Conservation (phyloP, 495 filamentous ascomycete species). For the Hypomontagnella monticulosa region DNA sequence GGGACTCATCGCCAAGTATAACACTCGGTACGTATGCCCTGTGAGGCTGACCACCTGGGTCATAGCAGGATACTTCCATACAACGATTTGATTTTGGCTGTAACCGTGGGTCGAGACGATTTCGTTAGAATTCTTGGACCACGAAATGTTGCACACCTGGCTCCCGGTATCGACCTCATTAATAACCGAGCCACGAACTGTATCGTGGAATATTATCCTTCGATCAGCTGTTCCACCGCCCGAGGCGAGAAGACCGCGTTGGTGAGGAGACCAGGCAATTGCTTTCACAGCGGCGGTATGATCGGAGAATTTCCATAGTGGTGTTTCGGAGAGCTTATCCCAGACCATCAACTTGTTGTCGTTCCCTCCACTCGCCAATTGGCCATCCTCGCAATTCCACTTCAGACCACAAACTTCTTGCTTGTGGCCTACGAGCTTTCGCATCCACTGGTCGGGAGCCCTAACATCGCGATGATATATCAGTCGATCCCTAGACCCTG, state of each 20-base stretch:
- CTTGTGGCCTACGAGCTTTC: slow-evolving; percentile 90
- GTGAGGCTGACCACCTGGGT: slow-evolving; percentile 93
- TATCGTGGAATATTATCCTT: slow-evolving; percentile 98
- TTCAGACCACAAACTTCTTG: slow-evolving; percentile 98
- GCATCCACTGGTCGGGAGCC: slow-evolving; percentile 87
- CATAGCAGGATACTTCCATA: slow-evolving; percentile 99
- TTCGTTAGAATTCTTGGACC: slow-evolving; percentile 95
- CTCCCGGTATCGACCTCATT: slow-evolving; percentile 94
- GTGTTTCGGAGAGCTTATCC: slow-evolving; percentile 89
- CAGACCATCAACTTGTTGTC: slow-evolving; percentile 99
- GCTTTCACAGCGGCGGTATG: slow-evolving; percentile 97
- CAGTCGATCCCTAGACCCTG: slow-evolving; percentile 89
- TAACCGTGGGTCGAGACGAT: slow-evolving; percentile 98
- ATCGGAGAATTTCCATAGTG: slow-evolving; percentile 89
- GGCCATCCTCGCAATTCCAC: slow-evolving; percentile 95
- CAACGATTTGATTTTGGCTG: slow-evolving; percentile 95
- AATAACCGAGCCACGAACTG: slow-evolving; percentile 76
- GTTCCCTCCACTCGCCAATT: slow-evolving; percentile 95
- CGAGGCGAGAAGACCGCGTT: slow-evolving; percentile 90
- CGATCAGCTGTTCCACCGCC: slow-evolving; percentile 96
- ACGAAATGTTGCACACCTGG: slow-evolving; percentile 96
- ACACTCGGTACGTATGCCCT: slow-evolving; percentile 93
- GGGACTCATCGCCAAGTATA: slow-evolving; percentile 97
- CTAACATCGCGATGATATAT: slow-evolving; percentile 97
- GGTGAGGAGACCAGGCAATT: slow-evolving; percentile 98